A percentile compares a stretch with the other conserved stretches of the same genome.
Evolutionary conservation across 1,284 basidiomycete genomes (phyloP).

Genomic region (Cryptococcus sp.): DNA sequence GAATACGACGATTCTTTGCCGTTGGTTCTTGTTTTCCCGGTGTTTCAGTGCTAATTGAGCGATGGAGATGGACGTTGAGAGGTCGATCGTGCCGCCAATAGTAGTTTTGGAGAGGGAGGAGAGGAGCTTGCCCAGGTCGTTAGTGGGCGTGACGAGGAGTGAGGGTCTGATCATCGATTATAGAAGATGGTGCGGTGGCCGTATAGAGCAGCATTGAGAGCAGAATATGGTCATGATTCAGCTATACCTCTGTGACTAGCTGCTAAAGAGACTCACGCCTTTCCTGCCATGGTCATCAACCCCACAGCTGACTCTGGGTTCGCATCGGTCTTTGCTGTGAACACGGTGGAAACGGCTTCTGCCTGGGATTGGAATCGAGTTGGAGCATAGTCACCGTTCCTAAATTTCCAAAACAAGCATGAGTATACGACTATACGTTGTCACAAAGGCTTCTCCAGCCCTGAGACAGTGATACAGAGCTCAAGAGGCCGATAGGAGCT

Average conservation of each 20-base stretch:
- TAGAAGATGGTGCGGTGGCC: neutral
- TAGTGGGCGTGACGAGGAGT: constrained; percentile 92
- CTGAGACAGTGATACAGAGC: neutral
- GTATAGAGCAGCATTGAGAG: no score
- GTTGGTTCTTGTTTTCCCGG: constrained; percentile 95
- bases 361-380: constrained; percentile 85
- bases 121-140: constrained; percentile 90
- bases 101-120: constrained; percentile 72
- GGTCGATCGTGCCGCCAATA: constrained; percentile 77
- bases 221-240: no score
- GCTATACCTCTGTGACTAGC: no score
- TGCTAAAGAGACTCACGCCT: constrained; percentile 63
- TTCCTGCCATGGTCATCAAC: constrained; percentile 96
- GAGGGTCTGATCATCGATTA: constrained; percentile 66
- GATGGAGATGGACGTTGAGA: constrained; percentile 86
- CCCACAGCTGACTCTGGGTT: constrained; percentile 98
- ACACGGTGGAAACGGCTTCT: constrained; percentile 88
- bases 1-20: constrained; percentile 92
- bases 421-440: no score
- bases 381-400: constrained; percentile 89
- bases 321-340: constrained; percentile 88
- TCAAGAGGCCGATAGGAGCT: neutral
- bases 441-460: neutral
- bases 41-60: constrained; percentile 97
- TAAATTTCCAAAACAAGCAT: constrained; percentile 20